A percentile compares a stretch with the other conserved stretches of the same genome.
These are phyloP conservation scores for Alternaria metachromatica DNA, from an alignment of 2,329 filamentous ascomycete species.

Conservation along the genomic window DNA sequence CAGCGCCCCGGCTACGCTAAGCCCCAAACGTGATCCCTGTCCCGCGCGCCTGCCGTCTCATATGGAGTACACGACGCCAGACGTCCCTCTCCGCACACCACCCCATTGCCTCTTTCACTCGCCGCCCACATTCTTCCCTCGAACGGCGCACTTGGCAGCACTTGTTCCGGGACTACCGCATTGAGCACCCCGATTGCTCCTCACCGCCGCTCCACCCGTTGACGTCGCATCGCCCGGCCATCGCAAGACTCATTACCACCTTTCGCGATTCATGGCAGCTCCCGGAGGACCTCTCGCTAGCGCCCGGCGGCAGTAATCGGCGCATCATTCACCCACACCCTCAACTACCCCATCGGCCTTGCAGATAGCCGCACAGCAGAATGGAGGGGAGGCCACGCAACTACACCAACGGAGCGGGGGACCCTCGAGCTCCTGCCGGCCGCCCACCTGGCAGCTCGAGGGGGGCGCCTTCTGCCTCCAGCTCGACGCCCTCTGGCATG, in stretches of 20 bases:
- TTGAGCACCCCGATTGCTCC: background rate
- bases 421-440: constrained; percentile 29
- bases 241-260: constrained; percentile 20
- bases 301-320: constrained; percentile 19
- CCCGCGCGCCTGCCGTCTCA: constrained; percentile 27
- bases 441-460: constrained; percentile 36
- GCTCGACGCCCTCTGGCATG: constrained; percentile 39
- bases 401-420: constrained; percentile 37
- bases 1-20: constrained; percentile 22
- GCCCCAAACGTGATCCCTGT: constrained; percentile 15
- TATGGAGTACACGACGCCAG: constrained; percentile 26
- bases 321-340: background rate
- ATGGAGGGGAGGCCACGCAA: constrained; percentile 48
- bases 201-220: constrained; percentile 6
- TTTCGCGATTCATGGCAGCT: constrained; percentile 30
- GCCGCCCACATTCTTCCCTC: constrained; percentile 7
- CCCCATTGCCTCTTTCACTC: constrained; percentile 14
- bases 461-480: constrained; percentile 35
- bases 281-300: constrained; percentile 17
- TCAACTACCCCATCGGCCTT: background rate
- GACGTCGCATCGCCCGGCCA: constrained; percentile 13
- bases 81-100: constrained; percentile 24
- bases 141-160: constrained; percentile 3
- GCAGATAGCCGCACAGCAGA: background rate
- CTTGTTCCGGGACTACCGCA: background rate